These are phyloP conservation scores for Erysiphe neolycopersici DNA, from an alignment of 2,329 filamentous ascomycete genomes.

Conservation along the genomic window DNA sequence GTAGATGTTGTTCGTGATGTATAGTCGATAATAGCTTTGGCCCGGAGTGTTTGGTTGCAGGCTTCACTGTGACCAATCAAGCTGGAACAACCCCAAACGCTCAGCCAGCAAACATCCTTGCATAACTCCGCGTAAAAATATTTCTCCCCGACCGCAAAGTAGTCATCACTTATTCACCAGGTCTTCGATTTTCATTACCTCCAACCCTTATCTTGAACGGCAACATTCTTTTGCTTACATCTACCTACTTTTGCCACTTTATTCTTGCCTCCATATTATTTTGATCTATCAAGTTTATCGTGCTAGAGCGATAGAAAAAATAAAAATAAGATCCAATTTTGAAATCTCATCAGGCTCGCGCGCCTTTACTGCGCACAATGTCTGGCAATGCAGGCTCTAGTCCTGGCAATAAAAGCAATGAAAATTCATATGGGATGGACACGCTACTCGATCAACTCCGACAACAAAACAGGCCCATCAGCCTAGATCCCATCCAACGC, in stretches of 20 bases:
- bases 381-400: slow-evolving; percentile 11
- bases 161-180: too few species aligned
- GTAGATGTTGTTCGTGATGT: too few species aligned
- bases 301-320: background rate
- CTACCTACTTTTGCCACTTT: background rate
- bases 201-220: too few species aligned
- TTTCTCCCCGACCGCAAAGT: too few species aligned
- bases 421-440: slow-evolving; percentile 10
- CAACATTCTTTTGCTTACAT: too few species aligned
- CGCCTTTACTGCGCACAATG: slow-evolving; percentile 8
- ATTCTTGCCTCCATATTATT: background rate
- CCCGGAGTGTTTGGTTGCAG: too few species aligned
- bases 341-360: background rate
- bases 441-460: slow-evolving; percentile 14
- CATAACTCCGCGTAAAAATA: too few species aligned
- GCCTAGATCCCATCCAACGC: slow-evolving; percentile 10
- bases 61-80: too few species aligned
- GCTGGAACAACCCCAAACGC: too few species aligned
- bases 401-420: slow-evolving; percentile 6
- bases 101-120: too few species aligned
- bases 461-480: slow-evolving; percentile 8
- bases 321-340: background rate
- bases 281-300: background rate
- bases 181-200: too few species aligned
- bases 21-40: too few species aligned